A percentile compares a stretch with the other conserved stretches of the same genome.
These are phyloP conservation scores for Candida sonorensis DNA, from an alignment of 805 yeast genomes.

Conservation along the genomic window DNA sequence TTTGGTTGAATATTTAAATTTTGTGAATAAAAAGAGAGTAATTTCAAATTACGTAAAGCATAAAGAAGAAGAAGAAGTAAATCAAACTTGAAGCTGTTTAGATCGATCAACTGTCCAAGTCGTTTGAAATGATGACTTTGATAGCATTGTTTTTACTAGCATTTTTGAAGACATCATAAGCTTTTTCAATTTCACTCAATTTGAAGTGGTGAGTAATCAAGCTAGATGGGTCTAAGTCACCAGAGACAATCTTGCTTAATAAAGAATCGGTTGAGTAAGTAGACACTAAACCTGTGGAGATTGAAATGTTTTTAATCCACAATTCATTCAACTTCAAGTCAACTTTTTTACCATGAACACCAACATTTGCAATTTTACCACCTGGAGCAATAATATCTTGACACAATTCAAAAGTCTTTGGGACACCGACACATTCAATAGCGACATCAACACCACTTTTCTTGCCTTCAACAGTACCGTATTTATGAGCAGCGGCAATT, in stretches of 20 bases:
- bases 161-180: conserved; percentile 51
- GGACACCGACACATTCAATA: conserved; percentile 60
- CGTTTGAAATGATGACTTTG: conserved; percentile 31
- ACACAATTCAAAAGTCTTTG: conserved; percentile 53
- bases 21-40: too few species aligned
- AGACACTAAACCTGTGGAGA: conserved; percentile 45
- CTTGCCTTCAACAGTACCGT: conserved; percentile 23
- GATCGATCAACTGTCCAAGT: too few species aligned
- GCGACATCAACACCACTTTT: conserved; percentile 56
- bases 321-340: conserved; percentile 36
- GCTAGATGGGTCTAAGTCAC: conserved; percentile 40
- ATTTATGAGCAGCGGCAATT: conserved; percentile 28
- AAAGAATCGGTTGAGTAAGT: conserved; percentile 36
- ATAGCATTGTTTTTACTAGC: conserved; percentile 53
- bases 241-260: conserved; percentile 28
- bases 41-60: too few species aligned
- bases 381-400: conserved; percentile 49
- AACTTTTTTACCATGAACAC: conserved; percentile 41
- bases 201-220: conserved; percentile 55
- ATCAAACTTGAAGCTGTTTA: too few species aligned
- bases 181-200: conserved; percentile 48
- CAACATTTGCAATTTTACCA: conserved; percentile 61
- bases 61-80: too few species aligned
- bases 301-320: conserved; percentile 38
- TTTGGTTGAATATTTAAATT: too few species aligned